Evolutionary conservation across 257 asterid species (phyloP).

Genomic region (Solanum chiquidenum): DNA sequence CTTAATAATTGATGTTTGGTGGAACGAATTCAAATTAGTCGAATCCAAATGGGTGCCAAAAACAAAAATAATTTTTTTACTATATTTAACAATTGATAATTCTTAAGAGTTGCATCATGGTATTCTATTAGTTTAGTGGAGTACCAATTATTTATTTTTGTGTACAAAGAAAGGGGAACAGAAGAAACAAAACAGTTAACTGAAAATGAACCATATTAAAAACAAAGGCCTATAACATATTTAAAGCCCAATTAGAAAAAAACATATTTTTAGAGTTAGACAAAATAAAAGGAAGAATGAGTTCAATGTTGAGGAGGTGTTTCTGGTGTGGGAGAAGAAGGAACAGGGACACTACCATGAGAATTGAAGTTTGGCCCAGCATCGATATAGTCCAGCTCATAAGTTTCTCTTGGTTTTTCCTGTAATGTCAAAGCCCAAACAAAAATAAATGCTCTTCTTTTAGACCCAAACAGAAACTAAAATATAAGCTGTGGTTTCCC

Average conservation of each 20-base stretch:
- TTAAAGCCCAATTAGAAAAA: neutral
- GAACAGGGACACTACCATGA: constrained; percentile 8
- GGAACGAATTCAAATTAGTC: neutral
- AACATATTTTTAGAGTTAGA: neutral
- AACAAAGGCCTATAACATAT: neutral
- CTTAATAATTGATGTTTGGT: neutral
- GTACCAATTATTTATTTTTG: neutral
- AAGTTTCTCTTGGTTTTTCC: constrained; percentile 8
- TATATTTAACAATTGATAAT: neutral
- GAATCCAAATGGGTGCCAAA: neutral
- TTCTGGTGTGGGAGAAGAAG: neutral
- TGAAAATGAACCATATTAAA: neutral
- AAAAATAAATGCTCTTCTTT: neutral
- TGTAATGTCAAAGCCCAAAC: neutral
- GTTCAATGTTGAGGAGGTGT: neutral
- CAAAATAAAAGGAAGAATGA: neutral
- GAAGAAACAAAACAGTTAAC: neutral
- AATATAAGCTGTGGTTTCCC: no score
- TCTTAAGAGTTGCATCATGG: neutral
- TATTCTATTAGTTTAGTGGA: neutral
- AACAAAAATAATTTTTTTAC: neutral
- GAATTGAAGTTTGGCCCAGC: constrained; percentile 44
- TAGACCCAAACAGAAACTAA: neutral
- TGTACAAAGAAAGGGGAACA: neutral
- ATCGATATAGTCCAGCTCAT: constrained; percentile 39